A percentile compares a stretch with the other conserved stretches of the same genome.
These are phyloP conservation scores for Pseudogymnoascus sp. DNA, from an alignment of 2,329 filamentous ascomycete species.

Conservation along the genomic window DNA sequence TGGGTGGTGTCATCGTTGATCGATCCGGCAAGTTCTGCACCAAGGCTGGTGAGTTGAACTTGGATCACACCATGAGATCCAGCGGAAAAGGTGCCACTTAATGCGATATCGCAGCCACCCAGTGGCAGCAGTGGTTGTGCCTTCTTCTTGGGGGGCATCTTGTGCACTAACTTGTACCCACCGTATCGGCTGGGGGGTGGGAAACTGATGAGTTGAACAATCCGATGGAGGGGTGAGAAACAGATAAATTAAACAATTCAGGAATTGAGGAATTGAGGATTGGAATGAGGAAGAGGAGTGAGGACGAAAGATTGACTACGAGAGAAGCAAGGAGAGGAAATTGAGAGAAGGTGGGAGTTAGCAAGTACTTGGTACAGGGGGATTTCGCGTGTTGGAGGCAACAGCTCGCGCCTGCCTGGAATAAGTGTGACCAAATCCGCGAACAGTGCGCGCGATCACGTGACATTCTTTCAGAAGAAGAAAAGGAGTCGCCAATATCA, in stretches of 20 bases:
- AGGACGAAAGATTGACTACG: background rate
- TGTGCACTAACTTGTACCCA: background rate
- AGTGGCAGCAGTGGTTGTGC: constrained; percentile 29
- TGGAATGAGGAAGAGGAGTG: background rate
- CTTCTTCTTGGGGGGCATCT: constrained; percentile 6
- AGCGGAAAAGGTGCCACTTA: constrained; percentile 52
- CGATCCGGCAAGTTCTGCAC: constrained; percentile 38
- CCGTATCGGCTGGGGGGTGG: background rate
- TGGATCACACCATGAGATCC: constrained; percentile 35
- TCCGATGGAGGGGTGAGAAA: background rate
- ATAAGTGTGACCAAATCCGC: background rate
- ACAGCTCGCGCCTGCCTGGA: background rate
- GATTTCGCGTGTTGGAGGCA: background rate
- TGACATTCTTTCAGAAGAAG: background rate
- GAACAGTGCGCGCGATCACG: background rate
- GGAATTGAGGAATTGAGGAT: background rate
- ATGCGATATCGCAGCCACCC: constrained; percentile 41
- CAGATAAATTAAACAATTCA: background rate
- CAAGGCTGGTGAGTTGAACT: constrained; percentile 37
- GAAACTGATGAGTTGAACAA: background rate
- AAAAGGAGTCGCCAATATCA: too few relatives aligned
- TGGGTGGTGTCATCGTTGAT: constrained; percentile 46
- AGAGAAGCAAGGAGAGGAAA: background rate
- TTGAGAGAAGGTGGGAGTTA: background rate
- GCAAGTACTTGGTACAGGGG: background rate